Percentiles rank a stretch among this genome's conserved stretches.
phyloP scores from a whole-genome alignment of 1,284 basidiomycete genomes.

The Phenoliferia sp. region DNA sequence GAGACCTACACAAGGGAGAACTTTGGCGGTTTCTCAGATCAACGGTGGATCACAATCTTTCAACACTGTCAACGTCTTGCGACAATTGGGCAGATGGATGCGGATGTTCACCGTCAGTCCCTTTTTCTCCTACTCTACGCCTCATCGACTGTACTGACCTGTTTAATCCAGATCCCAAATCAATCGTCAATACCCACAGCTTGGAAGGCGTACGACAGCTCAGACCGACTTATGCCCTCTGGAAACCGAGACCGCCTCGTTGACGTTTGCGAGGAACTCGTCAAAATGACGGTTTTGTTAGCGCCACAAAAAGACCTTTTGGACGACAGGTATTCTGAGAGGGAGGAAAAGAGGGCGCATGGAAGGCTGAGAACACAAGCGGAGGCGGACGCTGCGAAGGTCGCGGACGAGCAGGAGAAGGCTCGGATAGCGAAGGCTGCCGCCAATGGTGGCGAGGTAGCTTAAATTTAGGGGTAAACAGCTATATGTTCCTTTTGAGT shows the following conservation, averaged over 20 bases:
- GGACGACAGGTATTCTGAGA: conserved; percentile 41
- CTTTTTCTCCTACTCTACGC: not conserved
- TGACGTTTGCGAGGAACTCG: conserved; percentile 45
- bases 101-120: conserved; percentile 32
- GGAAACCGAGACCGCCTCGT: conserved; percentile 45
- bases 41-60: conserved; percentile 45
- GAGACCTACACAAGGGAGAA: conserved; percentile 44
- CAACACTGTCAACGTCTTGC: conserved; percentile 44
- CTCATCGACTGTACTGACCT: not conserved
- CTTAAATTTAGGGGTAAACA: too few species aligned
- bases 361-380: conserved; percentile 42
- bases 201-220: conserved; percentile 41
- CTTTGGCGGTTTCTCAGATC: conserved; percentile 40
- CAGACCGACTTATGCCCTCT: conserved; percentile 40
- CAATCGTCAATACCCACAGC: conserved; percentile 44
- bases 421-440: not conserved
- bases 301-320: conserved; percentile 37
- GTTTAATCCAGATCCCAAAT: conserved; percentile 29
- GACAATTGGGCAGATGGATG: conserved; percentile 45
- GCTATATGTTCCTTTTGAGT: too few species aligned
- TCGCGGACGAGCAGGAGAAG: conserved; percentile 10
- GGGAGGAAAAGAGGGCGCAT: conserved; percentile 40
- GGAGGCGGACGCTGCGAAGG: conserved; percentile 38
- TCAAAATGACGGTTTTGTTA: conserved; percentile 39
- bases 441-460: not conserved